phyloP scores from a whole-genome alignment of 768 basidiomycete species.

The Terana coerulea region DNA sequence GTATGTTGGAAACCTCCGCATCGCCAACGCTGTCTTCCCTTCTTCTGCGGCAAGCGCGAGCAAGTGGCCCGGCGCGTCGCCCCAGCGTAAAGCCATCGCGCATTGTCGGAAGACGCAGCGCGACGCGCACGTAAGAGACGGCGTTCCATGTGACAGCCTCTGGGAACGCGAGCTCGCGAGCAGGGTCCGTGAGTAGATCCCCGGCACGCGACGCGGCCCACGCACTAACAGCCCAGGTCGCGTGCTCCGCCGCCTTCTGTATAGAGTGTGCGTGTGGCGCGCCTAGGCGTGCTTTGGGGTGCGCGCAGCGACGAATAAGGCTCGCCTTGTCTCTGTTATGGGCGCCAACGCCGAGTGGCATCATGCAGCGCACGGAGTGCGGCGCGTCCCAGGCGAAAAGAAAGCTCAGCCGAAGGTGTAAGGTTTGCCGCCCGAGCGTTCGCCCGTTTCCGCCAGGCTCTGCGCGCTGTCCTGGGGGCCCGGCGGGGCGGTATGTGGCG shows the following conservation, averaged over 20 bases:
- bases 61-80: neutral
- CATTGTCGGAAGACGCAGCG: neutral
- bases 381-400: neutral
- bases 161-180: neutral
- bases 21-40: neutral
- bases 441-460: conserved; percentile 1
- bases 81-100: neutral
- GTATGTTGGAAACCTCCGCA: neutral
- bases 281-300: neutral
- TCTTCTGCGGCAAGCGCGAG: neutral
- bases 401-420: neutral
- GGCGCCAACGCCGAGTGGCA: neutral
- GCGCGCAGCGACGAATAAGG: neutral
- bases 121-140: neutral
- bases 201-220: neutral
- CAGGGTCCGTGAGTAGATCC: neutral
- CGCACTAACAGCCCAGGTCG: conserved; percentile 8
- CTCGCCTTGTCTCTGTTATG: conserved; percentile 7
- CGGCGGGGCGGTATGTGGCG: neutral
- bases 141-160: conserved; percentile 4
- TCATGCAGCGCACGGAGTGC: neutral
- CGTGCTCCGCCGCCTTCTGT: conserved; percentile 1
- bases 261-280: neutral
- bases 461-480: neutral
- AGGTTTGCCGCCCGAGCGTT: neutral